Evolutionary conservation across 306 rosid genomes (phyloP), one percentile per base, ranked within the genome.

Genomic region (Acacia melanoxylon): DNA sequence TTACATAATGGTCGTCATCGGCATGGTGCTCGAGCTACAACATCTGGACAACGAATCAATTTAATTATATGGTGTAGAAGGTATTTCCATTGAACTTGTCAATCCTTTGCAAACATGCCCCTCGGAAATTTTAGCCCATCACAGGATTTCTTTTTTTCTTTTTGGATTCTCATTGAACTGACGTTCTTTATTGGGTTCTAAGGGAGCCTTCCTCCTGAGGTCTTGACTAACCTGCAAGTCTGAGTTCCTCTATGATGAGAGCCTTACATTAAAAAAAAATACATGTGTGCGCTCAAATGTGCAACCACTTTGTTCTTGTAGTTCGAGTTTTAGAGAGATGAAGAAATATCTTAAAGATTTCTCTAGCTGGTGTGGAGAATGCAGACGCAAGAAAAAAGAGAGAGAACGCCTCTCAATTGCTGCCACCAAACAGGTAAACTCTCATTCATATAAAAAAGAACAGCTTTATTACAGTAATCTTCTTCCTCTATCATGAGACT

Each of bases 1-100:
- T 93, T 96, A 85, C 99, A 96, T 85, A 68, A 86, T 68, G 99
- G 99, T 86, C 97, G 94, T 62, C 92, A 93, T 76, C 93, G 98
- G 68, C 99, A 96, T 85, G 98, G 97, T 40, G 97, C 97, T 75
- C 89, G 93, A 87, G 92, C 98, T 66, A 93, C 98, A 84, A 86
- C 91, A 82, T 88, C 91, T 22, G 98, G 99, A 72, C 78, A 74
- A 56, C 90, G 96, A 27, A 82, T 90, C 80, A 95, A 93, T 85
- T 91, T 96, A 86, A 83, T 96, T 73, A 65, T 96, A 31, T 93
- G 99, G 99, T 96, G 99, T 86, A 86, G 97, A 93, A 93, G 98
- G 99, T 96, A 88, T 48, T 45, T 51, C 66, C 85, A 56, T 67
- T 68, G 51, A 71, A 16, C 74, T 71, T 77, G 20, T 72, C 22